These are phyloP conservation scores for Saccharomycopsis schoenii DNA, from an alignment of 805 yeast species.

Conservation along the genomic window DNA sequence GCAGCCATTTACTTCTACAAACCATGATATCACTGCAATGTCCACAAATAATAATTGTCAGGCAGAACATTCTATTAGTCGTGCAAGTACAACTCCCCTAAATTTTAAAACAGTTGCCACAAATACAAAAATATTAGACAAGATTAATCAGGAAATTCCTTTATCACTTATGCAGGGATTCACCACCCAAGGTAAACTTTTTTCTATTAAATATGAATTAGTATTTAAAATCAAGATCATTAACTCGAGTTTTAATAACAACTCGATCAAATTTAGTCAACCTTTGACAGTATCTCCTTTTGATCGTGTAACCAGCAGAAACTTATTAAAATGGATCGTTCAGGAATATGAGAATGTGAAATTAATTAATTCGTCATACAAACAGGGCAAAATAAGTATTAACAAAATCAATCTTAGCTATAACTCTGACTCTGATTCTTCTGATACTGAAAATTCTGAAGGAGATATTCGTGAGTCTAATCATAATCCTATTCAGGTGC, in stretches of 20 bases:
- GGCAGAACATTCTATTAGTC: not conserved
- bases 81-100: not conserved
- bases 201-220: constrained; percentile 42
- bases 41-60: not conserved
- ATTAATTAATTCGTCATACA: constrained; percentile 16
- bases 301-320: constrained; percentile 36
- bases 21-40: not conserved
- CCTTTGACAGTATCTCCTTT: constrained; percentile 49
- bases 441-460: not conserved
- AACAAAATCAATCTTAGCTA: constrained; percentile 25
- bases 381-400: constrained; percentile 19
- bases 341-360: constrained; percentile 41
- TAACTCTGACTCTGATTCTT: constrained; percentile 8
- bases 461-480: not conserved
- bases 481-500: not conserved
- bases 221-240: constrained; percentile 38
- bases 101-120: constrained; percentile 13
- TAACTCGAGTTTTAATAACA: constrained; percentile 27
- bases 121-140: constrained; percentile 17
- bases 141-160: constrained; percentile 16
- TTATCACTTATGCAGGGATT: constrained; percentile 32
- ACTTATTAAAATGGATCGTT: constrained; percentile 42
- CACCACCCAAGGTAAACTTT: constrained; percentile 42
- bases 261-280: constrained; percentile 38
- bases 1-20: not conserved